These are phyloP conservation scores for Lepraria neglecta DNA, from an alignment of 495 filamentous ascomycete genomes.

Conservation along the genomic window DNA sequence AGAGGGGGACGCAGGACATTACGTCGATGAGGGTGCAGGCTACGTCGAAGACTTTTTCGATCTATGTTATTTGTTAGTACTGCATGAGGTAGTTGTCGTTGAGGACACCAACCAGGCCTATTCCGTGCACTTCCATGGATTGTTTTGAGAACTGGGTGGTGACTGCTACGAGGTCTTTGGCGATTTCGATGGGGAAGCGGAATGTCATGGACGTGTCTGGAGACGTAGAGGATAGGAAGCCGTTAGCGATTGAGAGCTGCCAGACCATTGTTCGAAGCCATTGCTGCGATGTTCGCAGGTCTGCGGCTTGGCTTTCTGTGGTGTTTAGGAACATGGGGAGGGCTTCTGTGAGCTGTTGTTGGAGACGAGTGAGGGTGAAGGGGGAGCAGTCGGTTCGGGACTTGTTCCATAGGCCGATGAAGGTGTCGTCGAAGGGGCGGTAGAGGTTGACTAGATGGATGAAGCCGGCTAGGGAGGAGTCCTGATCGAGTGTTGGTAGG, in stretches of 20 bases:
- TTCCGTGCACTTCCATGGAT: slow-evolving; percentile 67
- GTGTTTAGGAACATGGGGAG: slow-evolving; percentile 56
- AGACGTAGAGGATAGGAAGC: slow-evolving; percentile 44
- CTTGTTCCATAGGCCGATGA: slow-evolving; percentile 70
- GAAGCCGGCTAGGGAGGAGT: slow-evolving; percentile 50
- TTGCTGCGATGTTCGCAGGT: slow-evolving; percentile 66
- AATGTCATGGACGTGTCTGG: slow-evolving; percentile 57
- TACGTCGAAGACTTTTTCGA: slow-evolving; percentile 73
- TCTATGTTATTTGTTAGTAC: slow-evolving; percentile 32
- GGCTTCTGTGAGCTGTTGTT: slow-evolving; percentile 60
- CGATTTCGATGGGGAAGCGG: slow-evolving; percentile 63
- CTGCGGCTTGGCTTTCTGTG: slow-evolving; percentile 61
- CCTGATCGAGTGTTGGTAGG: slow-evolving; percentile 53
- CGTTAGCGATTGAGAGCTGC: slow-evolving; percentile 57
- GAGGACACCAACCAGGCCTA: slow-evolving; percentile 54
- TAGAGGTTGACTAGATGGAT: slow-evolving; percentile 61
- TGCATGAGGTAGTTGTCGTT: background rate
- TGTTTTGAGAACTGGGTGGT: slow-evolving; percentile 55
- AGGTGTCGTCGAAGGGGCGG: slow-evolving; percentile 64
- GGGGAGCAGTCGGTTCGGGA: slow-evolving; percentile 51
- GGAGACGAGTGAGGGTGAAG: slow-evolving; percentile 52
- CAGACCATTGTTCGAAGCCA: slow-evolving; percentile 82
- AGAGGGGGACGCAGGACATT: slow-evolving; percentile 51
- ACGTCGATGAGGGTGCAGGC: slow-evolving; percentile 68
- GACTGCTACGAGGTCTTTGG: slow-evolving; percentile 60